A percentile compares a stretch with the other conserved stretches of the same genome.
phyloP scores from a whole-genome alignment of 2,329 filamentous ascomycete species.

The Colletotrichum orbiculare region DNA sequence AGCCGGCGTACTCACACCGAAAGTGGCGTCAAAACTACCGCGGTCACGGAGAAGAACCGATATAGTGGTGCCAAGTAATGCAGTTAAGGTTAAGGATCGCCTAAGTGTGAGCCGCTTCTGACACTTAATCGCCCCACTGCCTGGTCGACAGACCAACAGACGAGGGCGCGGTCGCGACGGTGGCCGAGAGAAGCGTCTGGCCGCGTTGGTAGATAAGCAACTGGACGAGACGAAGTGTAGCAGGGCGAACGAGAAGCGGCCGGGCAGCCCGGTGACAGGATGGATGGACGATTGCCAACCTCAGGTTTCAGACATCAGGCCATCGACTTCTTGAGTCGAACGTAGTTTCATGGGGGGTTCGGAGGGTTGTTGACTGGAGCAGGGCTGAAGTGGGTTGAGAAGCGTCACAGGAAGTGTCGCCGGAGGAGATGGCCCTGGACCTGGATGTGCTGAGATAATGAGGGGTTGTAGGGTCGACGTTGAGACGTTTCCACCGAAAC shows the following conservation, averaged over 20 bases:
- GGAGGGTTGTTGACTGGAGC: constrained; percentile 9
- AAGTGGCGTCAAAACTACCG: neutral
- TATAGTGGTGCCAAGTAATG: constrained; percentile 21
- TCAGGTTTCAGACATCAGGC: constrained; percentile 39
- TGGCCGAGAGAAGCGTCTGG: constrained; percentile 21
- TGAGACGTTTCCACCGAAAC: constrained; percentile 34
- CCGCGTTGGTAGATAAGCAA: constrained; percentile 11
- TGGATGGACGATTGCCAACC: constrained; percentile 32
- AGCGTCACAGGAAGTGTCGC: constrained; percentile 12
- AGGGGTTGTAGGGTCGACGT: constrained; percentile 7
- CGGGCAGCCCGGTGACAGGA: constrained; percentile 4
- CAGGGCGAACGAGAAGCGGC: neutral
- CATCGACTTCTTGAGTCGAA: constrained; percentile 35
- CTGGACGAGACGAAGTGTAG: constrained; percentile 5
- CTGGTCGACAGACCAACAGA: neutral
- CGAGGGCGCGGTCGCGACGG: constrained; percentile 8
- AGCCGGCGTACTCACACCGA: neutral
- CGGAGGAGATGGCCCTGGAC: neutral
- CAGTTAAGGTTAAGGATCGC: constrained; percentile 22
- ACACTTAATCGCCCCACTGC: constrained; percentile 17
- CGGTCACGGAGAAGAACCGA: constrained; percentile 17
- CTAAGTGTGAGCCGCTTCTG: constrained; percentile 2
- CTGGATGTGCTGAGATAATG: too few species aligned
- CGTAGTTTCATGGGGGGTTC: constrained; percentile 29
- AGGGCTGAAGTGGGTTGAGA: neutral